Evolutionary conservation across 495 filamentous ascomycete species (phyloP), one percentile per base, ranked within the genome.

Genomic region (Talaromyces liani): DNA sequence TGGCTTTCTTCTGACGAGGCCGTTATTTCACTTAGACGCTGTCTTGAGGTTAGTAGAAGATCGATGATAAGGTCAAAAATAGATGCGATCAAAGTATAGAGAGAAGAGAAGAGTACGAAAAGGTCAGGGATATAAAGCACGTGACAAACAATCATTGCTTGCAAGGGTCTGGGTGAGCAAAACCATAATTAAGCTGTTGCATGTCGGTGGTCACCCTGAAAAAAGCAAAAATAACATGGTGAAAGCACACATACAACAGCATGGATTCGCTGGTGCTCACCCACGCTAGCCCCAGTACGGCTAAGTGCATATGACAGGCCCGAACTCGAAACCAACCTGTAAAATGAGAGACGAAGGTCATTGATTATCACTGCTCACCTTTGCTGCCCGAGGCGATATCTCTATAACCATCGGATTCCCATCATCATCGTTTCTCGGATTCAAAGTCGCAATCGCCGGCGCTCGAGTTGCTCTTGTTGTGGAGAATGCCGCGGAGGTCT

Each of bases 321-420:
- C 74, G 4, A 63, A 16, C 57, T 29, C 22, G 49, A 3, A 39
- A 16, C 4, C 36, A 14, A 41, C 2, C 0, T 16, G 36, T 24
- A 55, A 58, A 64, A 55, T 41, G 14, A 64, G 20, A 31, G 16
- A 12, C 56, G 45, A 63, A 49, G 55, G 57, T 31, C 6, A 60
- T 33, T 65, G 39, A 1, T 3, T 36, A 36, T 63, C 7, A 25
- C 1, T 61, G 78, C 83, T 63, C 82, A 93, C 91, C 73, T 89
- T 84, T 33, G 89, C 83, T 25, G 94, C 94, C 49, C 92, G 82
- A 18, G 87, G 82, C 1, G 92, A 94, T 60, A 97, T 93, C 60
- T 85, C 84, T 29, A 97, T 80, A 67, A 76, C 78, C 85, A 96
- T 90, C 45, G 88, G 79, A 45, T 92, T 88, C n/a, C 93, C 93